Evolutionary conservation across 1,284 basidiomycete genomes (phyloP), one percentile per base, ranked within the genome.

Genomic region (Leccinum ponderosum): DNA sequence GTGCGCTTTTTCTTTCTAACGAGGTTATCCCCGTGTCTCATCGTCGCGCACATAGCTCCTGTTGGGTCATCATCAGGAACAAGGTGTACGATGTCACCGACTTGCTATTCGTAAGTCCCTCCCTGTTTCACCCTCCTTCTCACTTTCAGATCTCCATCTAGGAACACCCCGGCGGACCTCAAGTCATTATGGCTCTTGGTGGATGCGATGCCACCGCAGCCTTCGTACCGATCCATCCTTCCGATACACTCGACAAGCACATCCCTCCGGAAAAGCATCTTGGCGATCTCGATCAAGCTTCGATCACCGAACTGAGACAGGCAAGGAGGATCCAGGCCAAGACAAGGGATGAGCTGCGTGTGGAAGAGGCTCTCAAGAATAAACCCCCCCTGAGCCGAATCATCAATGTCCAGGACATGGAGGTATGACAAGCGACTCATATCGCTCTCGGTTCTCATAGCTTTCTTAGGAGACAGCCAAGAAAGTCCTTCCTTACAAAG

Each of bases 31-130:
- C 44, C 29, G 48, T n/a, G 39, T 27, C 25, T 29, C 55, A 56
- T 35, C 20, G 27, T 51, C 14, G 15, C 48, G 15, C 54, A 12
- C 35, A 42, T 60, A 89, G 87, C 53, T 89, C 87, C n/a, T 94
- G 93, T 75, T 96, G 94, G 95, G 90, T 97, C 63, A 87, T 96
- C 67, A 91, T 95, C 64, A 80, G 84, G 64, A 83, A 87, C 74
- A 80, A 82, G 58, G 89, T 93, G 20, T 93, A 91, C 75, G 90
- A 93, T 77, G 90, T 96, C 59, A 95, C 94, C 5, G 88, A 91
- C 11, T 96, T 97, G 72, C 77, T 97, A 52, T 75, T 82, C 56
- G 89, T 89, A 64, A 53, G 78, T 73, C 22, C 60, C 58, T 48
- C 3, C 39, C 48, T 56, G 17, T 55, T 50, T 7, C 44, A 17